Conservation (phyloP, 257 asterid genomes). For the Solanum gandarillasii region DNA sequence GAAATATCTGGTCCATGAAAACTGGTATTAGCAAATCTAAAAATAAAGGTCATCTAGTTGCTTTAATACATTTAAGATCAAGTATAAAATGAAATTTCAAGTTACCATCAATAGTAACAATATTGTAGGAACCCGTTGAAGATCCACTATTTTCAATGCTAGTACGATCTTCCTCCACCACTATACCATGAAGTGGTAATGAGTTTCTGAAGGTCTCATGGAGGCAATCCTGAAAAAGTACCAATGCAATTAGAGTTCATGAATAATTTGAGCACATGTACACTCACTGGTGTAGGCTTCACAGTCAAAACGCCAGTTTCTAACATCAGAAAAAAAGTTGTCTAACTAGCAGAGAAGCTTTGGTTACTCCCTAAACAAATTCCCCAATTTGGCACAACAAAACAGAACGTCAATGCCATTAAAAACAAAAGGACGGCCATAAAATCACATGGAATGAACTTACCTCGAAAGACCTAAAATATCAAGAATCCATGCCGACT, state of each 20-base stretch:
- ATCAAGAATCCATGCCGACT: background rate
- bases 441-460: background rate
- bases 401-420: background rate
- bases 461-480: background rate
- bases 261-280: background rate
- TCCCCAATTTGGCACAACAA: background rate
- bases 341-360: background rate
- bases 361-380: background rate
- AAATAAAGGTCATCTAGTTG: background rate
- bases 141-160: conserved; percentile 72
- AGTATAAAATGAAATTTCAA: background rate
- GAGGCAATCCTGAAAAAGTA: conserved; percentile 63
- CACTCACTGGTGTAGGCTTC: background rate
- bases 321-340: background rate
- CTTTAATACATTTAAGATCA: background rate
- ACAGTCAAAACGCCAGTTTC: background rate
- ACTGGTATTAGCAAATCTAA: conserved; percentile 12
- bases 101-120: conserved; percentile 70
- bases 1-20: conserved; percentile 59
- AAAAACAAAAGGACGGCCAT: background rate
- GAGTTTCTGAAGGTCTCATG: conserved; percentile 65
- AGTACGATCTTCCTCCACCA: conserved; percentile 73
- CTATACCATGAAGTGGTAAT: conserved; percentile 61
- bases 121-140: conserved; percentile 47
- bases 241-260: background rate